Percentiles rank a stretch among this genome's conserved stretches.
Evolutionary conservation across 352 stramenopile species (phyloP).

Genomic region (Elongisporangium anandrum): DNA sequence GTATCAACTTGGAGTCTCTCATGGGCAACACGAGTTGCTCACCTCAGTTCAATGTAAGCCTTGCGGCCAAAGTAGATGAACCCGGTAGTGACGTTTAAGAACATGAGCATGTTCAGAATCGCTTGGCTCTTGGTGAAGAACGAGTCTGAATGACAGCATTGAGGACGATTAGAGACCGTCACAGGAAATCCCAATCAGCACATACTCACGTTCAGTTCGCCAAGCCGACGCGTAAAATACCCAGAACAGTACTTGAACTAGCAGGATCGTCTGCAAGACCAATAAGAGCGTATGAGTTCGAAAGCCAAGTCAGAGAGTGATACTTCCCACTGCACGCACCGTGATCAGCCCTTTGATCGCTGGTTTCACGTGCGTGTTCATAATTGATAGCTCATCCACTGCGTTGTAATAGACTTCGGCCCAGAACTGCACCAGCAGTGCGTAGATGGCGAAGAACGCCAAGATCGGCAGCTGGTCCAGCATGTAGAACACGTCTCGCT

Average conservation of each 20-base stretch:
- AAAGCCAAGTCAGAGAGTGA: neutral
- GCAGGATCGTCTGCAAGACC: conserved; percentile 37
- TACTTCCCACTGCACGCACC: conserved; percentile 28
- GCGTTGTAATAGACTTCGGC: conserved; percentile 89
- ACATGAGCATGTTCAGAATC: conserved; percentile 81
- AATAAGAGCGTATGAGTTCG: conserved; percentile 2
- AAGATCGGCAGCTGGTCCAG: conserved; percentile 81
- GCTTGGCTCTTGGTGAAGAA: conserved; percentile 80
- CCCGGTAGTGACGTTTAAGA: conserved; percentile 60
- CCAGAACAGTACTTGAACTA: conserved; percentile 69
- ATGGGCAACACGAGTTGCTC: neutral
- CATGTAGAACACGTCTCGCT: conserved; percentile 85
- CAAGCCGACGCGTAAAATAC: conserved; percentile 74
- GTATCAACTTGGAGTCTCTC: neutral
- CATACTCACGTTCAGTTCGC: conserved; percentile 60
- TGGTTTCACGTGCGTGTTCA: conserved; percentile 67
- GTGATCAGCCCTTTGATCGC: conserved; percentile 55
- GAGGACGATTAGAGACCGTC: neutral
- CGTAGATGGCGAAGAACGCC: conserved; percentile 78
- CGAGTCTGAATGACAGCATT: conserved; percentile 27
- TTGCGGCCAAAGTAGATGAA: conserved; percentile 79
- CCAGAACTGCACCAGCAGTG: conserved; percentile 85
- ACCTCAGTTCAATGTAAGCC: conserved; percentile 81
- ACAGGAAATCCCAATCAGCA: neutral
- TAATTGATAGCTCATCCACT: conserved; percentile 60